phyloP scores from a whole-genome alignment of 345 rosid species.

The Laguncularia racemosa region DNA sequence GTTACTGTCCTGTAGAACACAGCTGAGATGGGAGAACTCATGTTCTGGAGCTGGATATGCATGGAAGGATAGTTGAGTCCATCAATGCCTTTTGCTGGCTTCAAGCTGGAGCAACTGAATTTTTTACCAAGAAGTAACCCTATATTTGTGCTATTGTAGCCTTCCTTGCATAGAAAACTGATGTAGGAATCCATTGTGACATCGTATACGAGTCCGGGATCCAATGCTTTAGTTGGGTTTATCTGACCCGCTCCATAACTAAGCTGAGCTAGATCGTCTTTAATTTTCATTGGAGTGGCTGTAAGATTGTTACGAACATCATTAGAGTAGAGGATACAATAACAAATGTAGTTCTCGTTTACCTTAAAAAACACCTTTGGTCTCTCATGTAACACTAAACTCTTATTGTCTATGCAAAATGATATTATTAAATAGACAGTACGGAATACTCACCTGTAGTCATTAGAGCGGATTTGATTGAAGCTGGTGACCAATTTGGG shows the following conservation, averaged over 20 bases:
- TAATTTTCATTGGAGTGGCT: constrained; percentile 63
- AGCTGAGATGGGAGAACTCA: constrained; percentile 25
- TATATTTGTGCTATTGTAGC: constrained; percentile 53
- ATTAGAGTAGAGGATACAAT: neutral
- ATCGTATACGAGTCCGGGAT: constrained; percentile 78
- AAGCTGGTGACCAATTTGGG: constrained; percentile 84
- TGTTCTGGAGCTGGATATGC: constrained; percentile 38
- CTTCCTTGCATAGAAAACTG: constrained; percentile 68
- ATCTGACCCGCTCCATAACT: constrained; percentile 80
- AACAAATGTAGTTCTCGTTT: too few species aligned
- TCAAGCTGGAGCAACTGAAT: constrained; percentile 36
- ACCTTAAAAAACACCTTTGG: too few species aligned
- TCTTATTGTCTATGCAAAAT: too few species aligned
- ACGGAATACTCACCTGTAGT: constrained; percentile 51
- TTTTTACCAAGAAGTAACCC: constrained; percentile 40
- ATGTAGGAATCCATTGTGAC: constrained; percentile 37
- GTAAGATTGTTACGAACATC: constrained; percentile 6
- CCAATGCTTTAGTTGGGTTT: constrained; percentile 53
- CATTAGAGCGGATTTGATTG: constrained; percentile 84
- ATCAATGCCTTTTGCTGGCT: constrained; percentile 49
- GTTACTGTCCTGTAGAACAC: constrained; percentile 58
- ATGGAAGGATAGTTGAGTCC: constrained; percentile 86
- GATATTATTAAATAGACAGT: neutral
- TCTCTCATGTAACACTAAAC: too few species aligned
- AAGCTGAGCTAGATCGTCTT: constrained; percentile 33